Conservation (phyloP, 345 rosid genomes). For the Bretschneidera sinensis region DNA sequence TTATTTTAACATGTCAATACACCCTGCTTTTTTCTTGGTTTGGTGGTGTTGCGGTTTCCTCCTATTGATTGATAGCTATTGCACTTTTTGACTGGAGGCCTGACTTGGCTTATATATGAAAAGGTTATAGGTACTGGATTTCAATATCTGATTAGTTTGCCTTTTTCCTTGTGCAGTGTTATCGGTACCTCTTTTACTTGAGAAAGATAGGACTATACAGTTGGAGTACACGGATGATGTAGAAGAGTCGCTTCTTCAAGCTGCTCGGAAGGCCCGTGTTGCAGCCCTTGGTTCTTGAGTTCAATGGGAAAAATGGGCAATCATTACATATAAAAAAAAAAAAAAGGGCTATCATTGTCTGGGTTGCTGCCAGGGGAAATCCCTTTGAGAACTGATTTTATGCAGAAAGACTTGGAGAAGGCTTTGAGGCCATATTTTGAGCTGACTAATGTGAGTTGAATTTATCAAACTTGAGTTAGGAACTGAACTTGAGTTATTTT, state of each 20-base stretch:
- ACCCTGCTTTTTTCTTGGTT: no score
- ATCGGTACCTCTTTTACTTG: slow-evolving; percentile 53
- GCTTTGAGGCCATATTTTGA: slow-evolving; percentile 61
- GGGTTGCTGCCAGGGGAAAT: slow-evolving; percentile 50
- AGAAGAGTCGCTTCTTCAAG: slow-evolving; percentile 56
- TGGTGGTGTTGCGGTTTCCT: no score
- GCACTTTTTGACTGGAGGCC: background rate
- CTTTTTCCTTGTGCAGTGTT: slow-evolving; percentile 31
- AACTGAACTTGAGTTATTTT: no score
- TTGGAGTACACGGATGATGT: slow-evolving; percentile 64
- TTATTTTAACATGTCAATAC: no score
- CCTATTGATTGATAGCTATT: background rate
- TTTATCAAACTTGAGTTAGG: background rate
- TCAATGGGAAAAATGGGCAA: slow-evolving; percentile 56
- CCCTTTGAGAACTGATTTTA: slow-evolving; percentile 53
- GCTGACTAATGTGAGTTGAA: slow-evolving; percentile 47
- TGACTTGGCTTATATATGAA: background rate
- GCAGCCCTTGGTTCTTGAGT: slow-evolving; percentile 55
- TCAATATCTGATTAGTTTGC: background rate
- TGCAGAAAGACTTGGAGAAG: slow-evolving; percentile 61
- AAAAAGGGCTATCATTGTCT: no score
- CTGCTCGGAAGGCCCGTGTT: slow-evolving; percentile 49
- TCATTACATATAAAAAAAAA: no score
- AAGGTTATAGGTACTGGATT: background rate
- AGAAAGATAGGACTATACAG: slow-evolving; percentile 58